Base-by-base conservation (phyloP, 2,329 filamentous ascomycete species). In the Stylonectria norvegica region DNA sequence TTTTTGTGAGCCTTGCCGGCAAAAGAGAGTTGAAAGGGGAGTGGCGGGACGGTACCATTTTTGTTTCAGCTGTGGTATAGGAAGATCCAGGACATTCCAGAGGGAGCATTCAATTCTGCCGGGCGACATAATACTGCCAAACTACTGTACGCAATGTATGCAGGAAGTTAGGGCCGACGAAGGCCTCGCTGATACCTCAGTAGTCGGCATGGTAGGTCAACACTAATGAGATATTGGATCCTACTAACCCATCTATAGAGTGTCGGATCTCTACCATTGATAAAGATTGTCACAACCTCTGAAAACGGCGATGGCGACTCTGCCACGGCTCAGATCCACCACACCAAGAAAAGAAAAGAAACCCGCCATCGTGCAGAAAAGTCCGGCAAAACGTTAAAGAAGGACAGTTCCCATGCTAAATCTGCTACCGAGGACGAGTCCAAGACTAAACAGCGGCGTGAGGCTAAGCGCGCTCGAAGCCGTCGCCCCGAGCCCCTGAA, bases 1-100 rank as follows among this genome's bases (percentile, higher is more conserved):
- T 33, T 59, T 66, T 22, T 69, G 66, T 34, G 50, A 56, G 27
- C 44, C 48, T 5, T 69, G 67, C 40, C 60, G 61, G 25, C 50
- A 60, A 27, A 41, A 42, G n/a, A 49, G 38, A 15, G 46, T 59
- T 6, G 38, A 48, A 4, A 44, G 50, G 18, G 55, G 53, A 2
- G 34, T 57, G 20, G 45, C 52, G 8, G 47, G 55, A 7, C 20
- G 36, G 2, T 53, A 59, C 25, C 69, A 71, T 38, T 64, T 73
- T 15, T 76, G 73, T 52, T 67, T 60, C 28, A 53, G 61, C 18
- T 73, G 70, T 40, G 64, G 66, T 16, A 60, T 58, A 16, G 53
- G 64, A 5, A 61, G 70, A 30, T 72, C 70, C 5, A 55, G 56
- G 18, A 56, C 52, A 9, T 72, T 67, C 31, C 68, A 72, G 28